Conservation (phyloP, 1,284 basidiomycete genomes). For the Jaminaea rosea region DNA sequence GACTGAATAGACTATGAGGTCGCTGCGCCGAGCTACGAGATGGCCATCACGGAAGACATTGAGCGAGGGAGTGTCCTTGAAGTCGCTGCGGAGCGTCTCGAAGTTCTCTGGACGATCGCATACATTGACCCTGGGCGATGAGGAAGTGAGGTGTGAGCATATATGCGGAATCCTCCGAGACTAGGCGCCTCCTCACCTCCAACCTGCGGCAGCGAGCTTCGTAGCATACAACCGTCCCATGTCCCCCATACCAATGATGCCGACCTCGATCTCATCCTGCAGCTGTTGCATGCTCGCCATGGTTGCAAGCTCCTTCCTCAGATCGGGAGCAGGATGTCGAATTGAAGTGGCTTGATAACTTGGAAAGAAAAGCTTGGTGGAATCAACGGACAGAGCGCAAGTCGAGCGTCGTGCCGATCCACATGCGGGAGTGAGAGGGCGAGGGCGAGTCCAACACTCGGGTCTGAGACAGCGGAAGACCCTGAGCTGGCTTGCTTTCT, state of each 20-base stretch:
- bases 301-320: not conserved
- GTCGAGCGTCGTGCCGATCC: too few species aligned
- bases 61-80: slow-evolving; percentile 55
- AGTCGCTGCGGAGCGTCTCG: slow-evolving; percentile 59
- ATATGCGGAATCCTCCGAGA: not conserved
- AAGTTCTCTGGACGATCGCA: slow-evolving; percentile 78
- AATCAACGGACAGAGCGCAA: too few species aligned
- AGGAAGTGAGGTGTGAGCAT: not conserved
- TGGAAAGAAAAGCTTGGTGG: too few species aligned
- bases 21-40: slow-evolving; percentile 69
- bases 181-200: slow-evolving; percentile 50
- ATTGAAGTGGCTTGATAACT: too few species aligned
- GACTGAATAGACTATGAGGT: slow-evolving; percentile 85
- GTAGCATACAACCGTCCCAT: slow-evolving; percentile 94
- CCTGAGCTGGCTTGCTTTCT: not conserved
- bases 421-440: too few species aligned
- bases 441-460: too few species aligned
- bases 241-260: slow-evolving; percentile 53
- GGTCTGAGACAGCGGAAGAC: too few species aligned
- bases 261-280: slow-evolving; percentile 36
- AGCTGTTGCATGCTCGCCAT: slow-evolving; percentile 8
- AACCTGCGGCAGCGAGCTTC: slow-evolving; percentile 65
- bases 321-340: too few species aligned
- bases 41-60: slow-evolving; percentile 69
- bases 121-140: slow-evolving; percentile 69